phyloP scores from a whole-genome alignment of 2,329 filamentous ascomycete species.

The Didymellaceae sp. region DNA sequence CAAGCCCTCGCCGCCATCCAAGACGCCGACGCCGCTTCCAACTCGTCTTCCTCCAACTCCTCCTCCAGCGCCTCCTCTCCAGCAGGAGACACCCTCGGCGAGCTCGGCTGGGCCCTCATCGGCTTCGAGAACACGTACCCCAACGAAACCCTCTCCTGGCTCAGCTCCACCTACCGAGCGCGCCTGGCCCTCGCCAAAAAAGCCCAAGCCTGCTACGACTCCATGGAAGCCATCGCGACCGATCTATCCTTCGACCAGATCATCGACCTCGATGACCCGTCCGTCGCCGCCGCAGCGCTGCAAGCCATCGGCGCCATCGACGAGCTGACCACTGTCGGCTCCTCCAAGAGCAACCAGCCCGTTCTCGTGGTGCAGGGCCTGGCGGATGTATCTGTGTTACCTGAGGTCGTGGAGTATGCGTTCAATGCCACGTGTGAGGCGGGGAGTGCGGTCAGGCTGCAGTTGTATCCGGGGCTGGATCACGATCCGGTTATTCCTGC shows the following conservation, averaged over 20 bases:
- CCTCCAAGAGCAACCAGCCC: neutral
- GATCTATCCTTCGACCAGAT: slow-evolving; percentile 1
- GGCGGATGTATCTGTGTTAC: neutral
- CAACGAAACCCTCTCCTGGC: neutral
- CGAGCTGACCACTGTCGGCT: neutral
- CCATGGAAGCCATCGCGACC: slow-evolving; percentile 1
- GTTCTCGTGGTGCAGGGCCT: slow-evolving; percentile 2
- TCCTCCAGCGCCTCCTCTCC: neutral
- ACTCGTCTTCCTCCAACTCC: too few relatives aligned
- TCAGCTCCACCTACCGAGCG: neutral
- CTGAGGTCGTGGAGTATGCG: slow-evolving; percentile 3
- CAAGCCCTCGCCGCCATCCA: neutral
- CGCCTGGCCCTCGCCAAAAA: slow-evolving; percentile 2
- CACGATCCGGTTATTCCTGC: neutral
- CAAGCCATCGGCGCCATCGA: neutral
- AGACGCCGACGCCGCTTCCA: neutral
- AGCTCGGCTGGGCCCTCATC: slow-evolving; percentile 2
- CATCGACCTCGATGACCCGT: neutral
- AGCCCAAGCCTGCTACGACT: slow-evolving; percentile 4
- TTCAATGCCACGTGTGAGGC: slow-evolving; percentile 1
- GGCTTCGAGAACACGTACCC: neutral
- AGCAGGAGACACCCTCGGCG: neutral
- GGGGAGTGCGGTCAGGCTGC: slow-evolving; percentile 5
- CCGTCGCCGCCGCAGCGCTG: neutral
- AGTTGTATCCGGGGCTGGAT: neutral